Conservation (phyloP, 306 rosid genomes). For the Cucumis melo region DNA sequence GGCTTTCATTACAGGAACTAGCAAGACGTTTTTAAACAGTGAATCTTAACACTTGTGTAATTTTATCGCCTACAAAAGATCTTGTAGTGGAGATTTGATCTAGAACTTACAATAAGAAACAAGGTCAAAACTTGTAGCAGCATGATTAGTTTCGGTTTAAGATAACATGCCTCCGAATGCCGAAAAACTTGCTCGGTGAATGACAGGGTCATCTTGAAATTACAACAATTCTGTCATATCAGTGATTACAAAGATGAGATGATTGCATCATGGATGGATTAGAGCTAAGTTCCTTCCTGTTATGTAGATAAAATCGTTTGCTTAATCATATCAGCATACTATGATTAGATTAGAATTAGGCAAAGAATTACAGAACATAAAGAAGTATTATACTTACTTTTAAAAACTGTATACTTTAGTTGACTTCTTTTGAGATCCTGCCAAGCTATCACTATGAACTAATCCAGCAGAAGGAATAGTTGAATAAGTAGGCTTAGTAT, state of each 20-base stretch:
- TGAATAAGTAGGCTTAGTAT: slow-evolving; percentile 27
- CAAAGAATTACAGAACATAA: not conserved
- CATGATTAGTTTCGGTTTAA: not conserved
- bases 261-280: not conserved
- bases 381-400: slow-evolving; percentile 23
- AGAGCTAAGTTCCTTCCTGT: not conserved
- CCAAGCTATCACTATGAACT: slow-evolving; percentile 33
- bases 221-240: not conserved
- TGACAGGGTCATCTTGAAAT: not conserved
- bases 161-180: not conserved
- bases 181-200: not conserved
- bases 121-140: not conserved
- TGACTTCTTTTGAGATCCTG: slow-evolving; percentile 44
- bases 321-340: not conserved
- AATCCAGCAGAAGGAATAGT: slow-evolving; percentile 31
- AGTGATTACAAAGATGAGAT: not conserved
- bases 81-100: not conserved
- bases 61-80: not conserved
- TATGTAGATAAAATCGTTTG: not conserved
- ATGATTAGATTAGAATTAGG: not conserved
- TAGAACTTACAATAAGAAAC: not conserved
- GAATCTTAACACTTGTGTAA: not conserved
- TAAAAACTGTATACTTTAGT: slow-evolving; percentile 59
- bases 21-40: not conserved
- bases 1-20: not conserved